These are phyloP conservation scores for Recurvomyces mirabilis DNA, from an alignment of 495 filamentous ascomycete genomes.

Conservation along the genomic window DNA sequence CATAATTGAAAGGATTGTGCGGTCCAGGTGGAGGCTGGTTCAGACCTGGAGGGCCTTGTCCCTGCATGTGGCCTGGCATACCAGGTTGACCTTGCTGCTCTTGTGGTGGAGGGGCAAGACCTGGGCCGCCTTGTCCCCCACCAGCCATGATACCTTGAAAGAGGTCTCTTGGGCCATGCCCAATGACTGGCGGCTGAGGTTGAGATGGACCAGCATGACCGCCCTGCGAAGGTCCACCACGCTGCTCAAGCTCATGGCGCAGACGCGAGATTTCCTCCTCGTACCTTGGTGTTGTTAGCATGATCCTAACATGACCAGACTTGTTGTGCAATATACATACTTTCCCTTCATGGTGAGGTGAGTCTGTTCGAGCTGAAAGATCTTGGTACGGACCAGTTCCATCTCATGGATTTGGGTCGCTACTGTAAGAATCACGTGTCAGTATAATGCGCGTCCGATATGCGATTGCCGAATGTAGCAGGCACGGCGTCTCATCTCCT, in stretches of 20 bases:
- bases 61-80: constrained; percentile 20
- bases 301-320: not conserved
- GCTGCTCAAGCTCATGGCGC: constrained; percentile 77
- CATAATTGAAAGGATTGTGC: constrained; percentile 24
- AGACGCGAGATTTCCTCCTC: constrained; percentile 81
- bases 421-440: constrained; percentile 43
- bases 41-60: constrained; percentile 28
- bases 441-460: constrained; percentile 9
- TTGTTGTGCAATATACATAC: too few species aligned
- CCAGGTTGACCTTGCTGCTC: constrained; percentile 35
- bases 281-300: constrained; percentile 48
- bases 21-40: constrained; percentile 30
- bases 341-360: constrained; percentile 81
- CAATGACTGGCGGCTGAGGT: constrained; percentile 72
- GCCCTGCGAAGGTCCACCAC: constrained; percentile 48
- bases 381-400: constrained; percentile 80
- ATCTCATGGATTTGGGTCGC: constrained; percentile 81
- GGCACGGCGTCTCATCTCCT: too few species aligned
- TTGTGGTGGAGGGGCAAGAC: constrained; percentile 72
- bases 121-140: constrained; percentile 70
- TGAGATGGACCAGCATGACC: constrained; percentile 60
- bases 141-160: constrained; percentile 96
- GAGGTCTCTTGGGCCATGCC: constrained; percentile 81
- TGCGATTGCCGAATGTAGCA: too few species aligned
- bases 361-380: constrained; percentile 78